These are phyloP conservation scores for Solanum pinnatisectum DNA, from an alignment of 257 asterid species.

Conservation along the genomic window DNA sequence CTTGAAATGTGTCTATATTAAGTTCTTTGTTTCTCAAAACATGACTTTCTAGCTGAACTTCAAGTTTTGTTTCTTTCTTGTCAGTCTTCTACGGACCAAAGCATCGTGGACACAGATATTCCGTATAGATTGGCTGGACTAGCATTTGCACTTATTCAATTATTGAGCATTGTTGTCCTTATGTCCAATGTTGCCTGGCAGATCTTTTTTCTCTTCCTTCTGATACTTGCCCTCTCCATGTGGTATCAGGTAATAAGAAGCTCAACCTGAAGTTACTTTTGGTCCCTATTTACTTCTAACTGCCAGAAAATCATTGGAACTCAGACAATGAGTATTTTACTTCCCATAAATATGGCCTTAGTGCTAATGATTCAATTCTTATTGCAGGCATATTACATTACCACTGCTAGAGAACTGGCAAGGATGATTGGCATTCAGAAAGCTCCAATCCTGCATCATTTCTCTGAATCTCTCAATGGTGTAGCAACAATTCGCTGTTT, in stretches of 20 bases:
- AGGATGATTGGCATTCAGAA: constrained; percentile 66
- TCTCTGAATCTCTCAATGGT: constrained; percentile 67
- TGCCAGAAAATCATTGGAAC: neutral
- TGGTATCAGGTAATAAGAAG: constrained; percentile 60
- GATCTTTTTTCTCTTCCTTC: constrained; percentile 51
- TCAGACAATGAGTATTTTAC: neutral
- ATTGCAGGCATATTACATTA: constrained; percentile 59
- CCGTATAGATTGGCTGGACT: constrained; percentile 79
- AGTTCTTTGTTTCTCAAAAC: neutral
- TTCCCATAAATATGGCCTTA: neutral
- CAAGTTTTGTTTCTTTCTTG: neutral
- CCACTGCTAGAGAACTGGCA: constrained; percentile 71
- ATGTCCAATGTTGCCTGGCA: constrained; percentile 79
- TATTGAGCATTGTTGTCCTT: constrained; percentile 59
- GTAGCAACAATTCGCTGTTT: constrained; percentile 65
- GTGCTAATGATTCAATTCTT: neutral
- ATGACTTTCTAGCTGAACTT: neutral
- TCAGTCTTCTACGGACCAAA: constrained; percentile 86
- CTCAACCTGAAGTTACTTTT: neutral
- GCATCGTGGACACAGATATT: constrained; percentile 71
- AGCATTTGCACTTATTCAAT: constrained; percentile 75
- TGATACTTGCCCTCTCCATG: constrained; percentile 46
- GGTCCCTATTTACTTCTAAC: neutral
- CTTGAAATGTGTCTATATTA: neutral
- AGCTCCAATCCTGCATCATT: constrained; percentile 81